Conservation (phyloP, 257 asterid species). For the Oldenlandia corymbosa region DNA sequence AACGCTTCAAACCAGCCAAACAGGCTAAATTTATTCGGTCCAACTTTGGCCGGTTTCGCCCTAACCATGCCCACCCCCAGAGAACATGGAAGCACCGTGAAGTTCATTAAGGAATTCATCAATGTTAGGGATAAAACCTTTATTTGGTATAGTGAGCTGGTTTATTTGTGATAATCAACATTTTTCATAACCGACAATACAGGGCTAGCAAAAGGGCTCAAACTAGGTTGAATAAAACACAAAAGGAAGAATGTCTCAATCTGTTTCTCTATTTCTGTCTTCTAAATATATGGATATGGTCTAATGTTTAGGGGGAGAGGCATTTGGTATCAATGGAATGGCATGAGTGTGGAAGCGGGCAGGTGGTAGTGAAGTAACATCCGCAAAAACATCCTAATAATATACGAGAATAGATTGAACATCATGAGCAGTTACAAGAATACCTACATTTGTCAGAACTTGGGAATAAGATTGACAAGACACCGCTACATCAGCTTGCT, state of each 20-base stretch:
- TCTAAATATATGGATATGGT: neutral
- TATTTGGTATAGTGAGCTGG: neutral
- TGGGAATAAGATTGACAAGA: no score
- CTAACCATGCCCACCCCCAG: neutral
- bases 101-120: constrained; percentile 5
- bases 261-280: neutral
- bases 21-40: no score
- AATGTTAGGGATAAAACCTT: neutral
- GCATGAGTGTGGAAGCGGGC: neutral
- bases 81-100: neutral
- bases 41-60: no score
- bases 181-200: constrained; percentile 2
- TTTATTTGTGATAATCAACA: neutral
- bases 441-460: no score
- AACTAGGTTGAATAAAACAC: neutral
- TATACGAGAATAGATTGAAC: no score
- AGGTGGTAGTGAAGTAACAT: neutral
- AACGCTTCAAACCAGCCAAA: no score
- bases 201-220: constrained; percentile 7
- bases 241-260: neutral
- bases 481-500: no score
- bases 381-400: neutral
- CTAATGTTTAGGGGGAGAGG: neutral
- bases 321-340: neutral
- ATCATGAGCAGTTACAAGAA: no score